Conservation (phyloP, 176 grass and related monocot genomes). For the Cenchrus americanus region DNA sequence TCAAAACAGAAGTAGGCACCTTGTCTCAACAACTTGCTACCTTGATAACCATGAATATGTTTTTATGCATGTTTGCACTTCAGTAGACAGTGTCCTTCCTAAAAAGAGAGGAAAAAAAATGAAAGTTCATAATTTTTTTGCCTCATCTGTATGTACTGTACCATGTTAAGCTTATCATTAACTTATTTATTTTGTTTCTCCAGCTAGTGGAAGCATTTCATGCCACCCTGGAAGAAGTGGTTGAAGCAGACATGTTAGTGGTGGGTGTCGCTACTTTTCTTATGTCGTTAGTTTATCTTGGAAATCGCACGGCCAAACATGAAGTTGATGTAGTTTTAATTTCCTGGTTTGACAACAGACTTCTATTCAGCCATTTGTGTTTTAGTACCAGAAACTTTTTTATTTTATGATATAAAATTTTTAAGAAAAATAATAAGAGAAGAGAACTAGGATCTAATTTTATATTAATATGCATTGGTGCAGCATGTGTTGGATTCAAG, state of each 20-base stretch:
- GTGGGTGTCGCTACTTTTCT: slow-evolving; percentile 56
- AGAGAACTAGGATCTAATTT: slow-evolving; percentile 10
- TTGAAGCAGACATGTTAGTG: slow-evolving; percentile 97
- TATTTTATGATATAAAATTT: slow-evolving; percentile 27
- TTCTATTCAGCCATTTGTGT: slow-evolving; percentile 18
- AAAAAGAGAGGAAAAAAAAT: background rate
- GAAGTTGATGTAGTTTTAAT: slow-evolving; percentile 16
- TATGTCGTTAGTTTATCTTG: background rate
- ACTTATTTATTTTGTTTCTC: slow-evolving; percentile 31
- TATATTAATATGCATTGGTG: slow-evolving; percentile 39
- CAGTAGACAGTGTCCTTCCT: slow-evolving; percentile 7
- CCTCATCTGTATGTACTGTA: background rate
- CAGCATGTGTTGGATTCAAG: slow-evolving; percentile 95
- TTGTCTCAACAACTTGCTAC: background rate
- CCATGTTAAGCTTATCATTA: slow-evolving; percentile 14
- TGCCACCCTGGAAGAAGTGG: slow-evolving; percentile 95
- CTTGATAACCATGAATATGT: background rate
- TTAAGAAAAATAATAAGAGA: background rate
- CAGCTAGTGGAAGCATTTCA: slow-evolving; percentile 98
- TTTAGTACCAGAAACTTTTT: slow-evolving; percentile 17
- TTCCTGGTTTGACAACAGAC: slow-evolving; percentile 17
- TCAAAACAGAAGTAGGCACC: background rate
- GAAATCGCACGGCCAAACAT: slow-evolving; percentile 23
- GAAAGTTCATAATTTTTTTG: background rate
- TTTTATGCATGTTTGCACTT: background rate